phyloP scores from a whole-genome alignment of 2,329 filamentous ascomycete genomes.

The Cladosporium sp. region DNA sequence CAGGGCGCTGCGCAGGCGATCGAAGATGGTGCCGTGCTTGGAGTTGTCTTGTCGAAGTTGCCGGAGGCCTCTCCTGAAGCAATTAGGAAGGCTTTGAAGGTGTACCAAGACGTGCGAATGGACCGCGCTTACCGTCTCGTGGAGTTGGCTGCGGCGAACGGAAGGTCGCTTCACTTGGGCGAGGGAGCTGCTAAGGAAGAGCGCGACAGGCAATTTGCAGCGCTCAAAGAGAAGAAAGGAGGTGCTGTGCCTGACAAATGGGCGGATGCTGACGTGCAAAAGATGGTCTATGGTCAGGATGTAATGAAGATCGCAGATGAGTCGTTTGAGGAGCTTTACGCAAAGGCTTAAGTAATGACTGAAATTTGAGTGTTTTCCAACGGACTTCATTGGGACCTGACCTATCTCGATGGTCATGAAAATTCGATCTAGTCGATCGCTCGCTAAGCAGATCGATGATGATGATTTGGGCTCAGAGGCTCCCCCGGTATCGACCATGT shows the following conservation, averaged over 20 bases:
- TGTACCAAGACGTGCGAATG: constrained; percentile 53
- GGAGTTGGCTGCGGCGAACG: constrained; percentile 50
- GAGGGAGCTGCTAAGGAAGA: constrained; percentile 54
- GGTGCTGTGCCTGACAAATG: constrained; percentile 45
- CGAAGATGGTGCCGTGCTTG: constrained; percentile 56
- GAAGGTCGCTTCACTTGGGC: constrained; percentile 50
- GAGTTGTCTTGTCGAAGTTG: constrained; percentile 44
- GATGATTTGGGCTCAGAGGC: too few species aligned
- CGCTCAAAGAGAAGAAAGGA: constrained; percentile 35
- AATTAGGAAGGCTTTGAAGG: constrained; percentile 47
- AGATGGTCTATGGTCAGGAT: constrained; percentile 43
- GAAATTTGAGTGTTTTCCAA: too few species aligned
- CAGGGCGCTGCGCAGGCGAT: constrained; percentile 61
- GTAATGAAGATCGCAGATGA: constrained; percentile 40
- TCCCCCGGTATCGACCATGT: neutral
- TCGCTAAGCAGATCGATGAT: too few species aligned
- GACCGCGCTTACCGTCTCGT: constrained; percentile 52
- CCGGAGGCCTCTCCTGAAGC: constrained; percentile 41
- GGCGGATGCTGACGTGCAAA: constrained; percentile 47
- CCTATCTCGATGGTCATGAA: too few species aligned
- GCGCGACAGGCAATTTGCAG: constrained; percentile 50
- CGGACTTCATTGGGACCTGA: too few species aligned
- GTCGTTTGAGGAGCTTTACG: constrained; percentile 34
- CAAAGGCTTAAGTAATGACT: constrained; percentile 16
- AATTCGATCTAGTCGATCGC: too few species aligned